Base-by-base conservation (phyloP, 768 basidiomycete genomes). In the Hericium erinaceus region DNA sequence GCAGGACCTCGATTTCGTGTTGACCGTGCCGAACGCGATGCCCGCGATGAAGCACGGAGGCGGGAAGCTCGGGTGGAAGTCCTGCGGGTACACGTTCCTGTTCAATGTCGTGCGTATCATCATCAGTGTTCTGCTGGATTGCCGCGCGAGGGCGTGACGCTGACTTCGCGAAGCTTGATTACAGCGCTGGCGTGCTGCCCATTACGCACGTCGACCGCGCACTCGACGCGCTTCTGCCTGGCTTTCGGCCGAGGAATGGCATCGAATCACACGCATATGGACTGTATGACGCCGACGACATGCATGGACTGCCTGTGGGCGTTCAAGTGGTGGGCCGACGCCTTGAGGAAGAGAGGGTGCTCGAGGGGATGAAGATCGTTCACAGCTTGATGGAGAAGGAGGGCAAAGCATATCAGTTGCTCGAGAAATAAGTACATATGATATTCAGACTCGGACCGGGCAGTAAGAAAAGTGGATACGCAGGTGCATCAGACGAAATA, bases 311-410 rank as follows among this genome's bases (percentile, higher is more conserved):
- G 4, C 85, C 87, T 0, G 65, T 89, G 1, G 83, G 84, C 1
- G 79, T 87, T 11, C 85, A 89, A 65, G 68, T 89, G 37, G 75
- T 81, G 1, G 85, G 84, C 1, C 70, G 77, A 48, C 72, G 81
- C 44, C 74, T 86, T 41, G 82, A 87, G 66, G 88, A 89, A 68
- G 88, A 90, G 69, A 83, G 83, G 64, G 85, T 86, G 2, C 60
- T 89, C 7, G 80, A 82, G 64, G 84, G 80, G 2, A 87, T 87
- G 81, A 79, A 80, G 63, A 74, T 87, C 6, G 71, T 86, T 51
- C 72, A 81, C 55, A 38, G 63, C 13, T 52, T 63, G 22, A 52
- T 61, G 51, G 55, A 39, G 40, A 24, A 37, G 37, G 28, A 48
- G 3, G 55, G 55, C 16, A 48, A 28, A 12, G 53, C 50, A 8